phyloP scores from a whole-genome alignment of 352 stramenopile species.

The Phytopythium kandeliae region DNA sequence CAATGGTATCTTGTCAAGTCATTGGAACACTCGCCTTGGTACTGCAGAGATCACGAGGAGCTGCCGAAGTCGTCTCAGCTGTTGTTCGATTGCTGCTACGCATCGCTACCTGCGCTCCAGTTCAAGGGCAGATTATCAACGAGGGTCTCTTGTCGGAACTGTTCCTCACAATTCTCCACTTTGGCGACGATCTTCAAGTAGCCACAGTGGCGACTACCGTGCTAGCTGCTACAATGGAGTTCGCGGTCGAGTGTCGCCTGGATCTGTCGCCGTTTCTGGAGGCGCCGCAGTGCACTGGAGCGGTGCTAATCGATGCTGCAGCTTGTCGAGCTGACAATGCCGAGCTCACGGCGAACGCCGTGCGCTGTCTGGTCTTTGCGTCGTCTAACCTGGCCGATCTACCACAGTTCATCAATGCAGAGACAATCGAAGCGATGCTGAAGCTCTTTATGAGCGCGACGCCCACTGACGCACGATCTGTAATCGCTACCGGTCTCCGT shows the following conservation, averaged over 20 bases:
- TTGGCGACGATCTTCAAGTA: conserved; percentile 45
- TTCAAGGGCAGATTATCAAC: conserved; percentile 54
- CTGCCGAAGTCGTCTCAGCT: not conserved
- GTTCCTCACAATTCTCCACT: conserved; percentile 52
- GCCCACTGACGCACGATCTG: conserved; percentile 15
- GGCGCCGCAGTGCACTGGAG: conserved; percentile 20
- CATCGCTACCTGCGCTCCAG: conserved; percentile 25
- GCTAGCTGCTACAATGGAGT: conserved; percentile 62
- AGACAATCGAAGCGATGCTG: conserved; percentile 57
- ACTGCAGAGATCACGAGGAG: not conserved
- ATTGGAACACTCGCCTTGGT: conserved; percentile 3
- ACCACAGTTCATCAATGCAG: conserved; percentile 38
- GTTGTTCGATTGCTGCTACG: conserved; percentile 30
- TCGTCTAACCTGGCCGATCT: conserved; percentile 44
- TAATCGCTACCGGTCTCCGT: conserved; percentile 32
- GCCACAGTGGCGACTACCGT: conserved; percentile 45
- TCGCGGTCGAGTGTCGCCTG: conserved; percentile 45
- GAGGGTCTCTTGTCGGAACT: conserved; percentile 41
- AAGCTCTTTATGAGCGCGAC: conserved; percentile 39
- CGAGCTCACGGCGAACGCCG: conserved; percentile 28
- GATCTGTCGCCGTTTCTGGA: conserved; percentile 50
- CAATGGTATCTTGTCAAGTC: not conserved
- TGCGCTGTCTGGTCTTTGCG: conserved; percentile 56
- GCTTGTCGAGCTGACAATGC: conserved; percentile 22
- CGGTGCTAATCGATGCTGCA: conserved; percentile 36